Evolutionary conservation across 306 rosid genomes (phyloP).

Genomic region (Astragalus glycyphyllos): DNA sequence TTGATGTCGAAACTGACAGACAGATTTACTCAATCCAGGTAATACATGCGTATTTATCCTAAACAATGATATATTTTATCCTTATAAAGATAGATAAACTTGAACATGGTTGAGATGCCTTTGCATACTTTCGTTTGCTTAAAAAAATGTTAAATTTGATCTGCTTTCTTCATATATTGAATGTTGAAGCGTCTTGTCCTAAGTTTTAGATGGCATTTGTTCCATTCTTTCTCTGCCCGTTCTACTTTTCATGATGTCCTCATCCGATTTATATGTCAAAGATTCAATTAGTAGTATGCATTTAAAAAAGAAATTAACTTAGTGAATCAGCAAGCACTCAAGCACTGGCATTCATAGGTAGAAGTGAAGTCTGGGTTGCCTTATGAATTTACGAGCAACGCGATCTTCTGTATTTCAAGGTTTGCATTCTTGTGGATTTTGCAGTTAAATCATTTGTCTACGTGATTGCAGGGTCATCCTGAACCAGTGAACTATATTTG

Average conservation of each 20-base stretch:
- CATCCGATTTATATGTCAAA: background rate
- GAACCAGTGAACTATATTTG: conserved; percentile 58
- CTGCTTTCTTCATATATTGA: conserved; percentile 8
- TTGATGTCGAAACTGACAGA: conserved; percentile 54
- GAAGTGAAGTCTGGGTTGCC: conserved; percentile 27
- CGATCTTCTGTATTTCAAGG: background rate
- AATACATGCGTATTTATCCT: conserved; percentile 20
- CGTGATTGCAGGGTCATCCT: conserved; percentile 50
- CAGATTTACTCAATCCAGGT: conserved; percentile 54
- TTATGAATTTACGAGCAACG: background rate
- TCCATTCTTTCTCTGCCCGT: conserved; percentile 4
- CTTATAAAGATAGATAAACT: background rate
- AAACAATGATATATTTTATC: conserved; percentile 9
- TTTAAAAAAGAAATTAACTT: background rate
- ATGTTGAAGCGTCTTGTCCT: conserved; percentile 8
- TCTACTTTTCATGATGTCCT: background rate
- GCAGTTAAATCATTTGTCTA: conserved; percentile 23
- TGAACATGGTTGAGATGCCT: too few species aligned
- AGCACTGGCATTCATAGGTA: conserved; percentile 1
- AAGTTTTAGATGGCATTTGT: conserved; percentile 16
- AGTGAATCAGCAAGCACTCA: background rate
- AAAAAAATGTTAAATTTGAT: background rate
- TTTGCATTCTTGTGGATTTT: conserved; percentile 24
- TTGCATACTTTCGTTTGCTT: too few species aligned
- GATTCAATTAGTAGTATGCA: background rate